A percentile compares a stretch with the other conserved stretches of the same genome.
Evolutionary conservation across 345 rosid genomes (phyloP).

Genomic region (Brassica carinata): DNA sequence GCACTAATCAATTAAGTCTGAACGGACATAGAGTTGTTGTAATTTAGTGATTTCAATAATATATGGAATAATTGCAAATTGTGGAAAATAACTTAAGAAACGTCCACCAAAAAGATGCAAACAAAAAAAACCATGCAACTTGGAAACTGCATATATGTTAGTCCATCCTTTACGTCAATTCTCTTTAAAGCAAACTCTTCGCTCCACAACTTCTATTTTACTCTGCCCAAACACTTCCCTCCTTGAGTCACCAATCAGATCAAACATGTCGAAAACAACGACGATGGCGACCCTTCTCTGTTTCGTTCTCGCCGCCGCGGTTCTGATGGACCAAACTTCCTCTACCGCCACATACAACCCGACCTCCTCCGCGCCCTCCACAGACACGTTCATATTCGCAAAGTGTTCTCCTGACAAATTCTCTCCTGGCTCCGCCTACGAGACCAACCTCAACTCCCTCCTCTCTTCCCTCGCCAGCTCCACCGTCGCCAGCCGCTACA

Average conservation of each 20-base stretch:
- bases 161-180: conserved; percentile 62
- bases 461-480: conserved; percentile 82
- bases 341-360: conserved; percentile 47
- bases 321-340: conserved; percentile 44
- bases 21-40: conserved; percentile 17
- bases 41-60: conserved; percentile 8
- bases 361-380: conserved; percentile 45
- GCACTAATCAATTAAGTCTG: not conserved
- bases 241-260: not conserved
- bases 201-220: conserved; percentile 7
- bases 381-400: conserved; percentile 66
- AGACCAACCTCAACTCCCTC: conserved; percentile 69
- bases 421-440: conserved; percentile 61
- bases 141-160: conserved; percentile 36
- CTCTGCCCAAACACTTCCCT: conserved; percentile 3
- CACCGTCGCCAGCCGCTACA: conserved; percentile 59
- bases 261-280: conserved; percentile 18
- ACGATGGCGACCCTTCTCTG: conserved; percentile 13
- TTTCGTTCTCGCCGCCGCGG: conserved; percentile 31
- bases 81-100: conserved; percentile 22
- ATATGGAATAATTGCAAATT: conserved; percentile 14
- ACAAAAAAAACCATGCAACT: conserved; percentile 19
- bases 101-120: not conserved
- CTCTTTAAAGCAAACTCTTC: conserved; percentile 52
- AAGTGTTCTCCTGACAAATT: conserved; percentile 71